Conservation (phyloP, 164 flowering plant species). For the Taxillus chinensis region DNA sequence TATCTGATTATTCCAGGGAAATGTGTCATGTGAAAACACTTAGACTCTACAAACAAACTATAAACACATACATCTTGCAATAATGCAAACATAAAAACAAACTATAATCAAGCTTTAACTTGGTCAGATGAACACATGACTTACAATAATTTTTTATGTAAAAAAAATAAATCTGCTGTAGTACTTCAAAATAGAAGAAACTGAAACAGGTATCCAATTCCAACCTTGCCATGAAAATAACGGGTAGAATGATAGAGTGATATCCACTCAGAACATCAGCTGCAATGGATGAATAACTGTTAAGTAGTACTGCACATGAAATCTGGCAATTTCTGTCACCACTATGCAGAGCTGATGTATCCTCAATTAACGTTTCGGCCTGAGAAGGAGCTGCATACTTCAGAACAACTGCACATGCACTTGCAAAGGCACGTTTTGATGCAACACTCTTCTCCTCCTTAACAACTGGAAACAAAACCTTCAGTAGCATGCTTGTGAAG, state of each 20-base stretch:
- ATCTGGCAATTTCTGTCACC: slow-evolving; percentile 78
- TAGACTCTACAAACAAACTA: too few relatives aligned
- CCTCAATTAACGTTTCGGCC: slow-evolving; percentile 76
- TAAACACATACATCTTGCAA: too few relatives aligned
- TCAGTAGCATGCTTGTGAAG: slow-evolving; percentile 50
- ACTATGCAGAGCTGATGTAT: slow-evolving; percentile 62
- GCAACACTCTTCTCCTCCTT: slow-evolving; percentile 72
- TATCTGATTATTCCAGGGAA: too few relatives aligned
- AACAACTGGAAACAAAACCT: slow-evolving; percentile 68
- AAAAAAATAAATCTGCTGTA: not conserved
- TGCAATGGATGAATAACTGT: slow-evolving; percentile 57
- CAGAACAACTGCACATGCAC: slow-evolving; percentile 68
- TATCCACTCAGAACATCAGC: slow-evolving; percentile 66
- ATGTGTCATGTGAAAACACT: too few relatives aligned
- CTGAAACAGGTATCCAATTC: slow-evolving; percentile 3
- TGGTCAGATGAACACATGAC: too few relatives aligned
- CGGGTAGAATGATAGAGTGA: slow-evolving; percentile 52
- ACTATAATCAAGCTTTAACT: too few relatives aligned
- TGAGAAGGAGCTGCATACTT: slow-evolving; percentile 60
- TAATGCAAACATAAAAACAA: too few relatives aligned
- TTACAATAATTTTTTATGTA: too few relatives aligned
- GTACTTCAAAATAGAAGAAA: slow-evolving; percentile 1
- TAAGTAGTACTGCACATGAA: slow-evolving; percentile 71
- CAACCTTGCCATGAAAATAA: slow-evolving; percentile 71
- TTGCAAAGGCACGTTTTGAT: slow-evolving; percentile 87